Conservation (phyloP, 805 yeast species). For the Cephaloascus fragrans region DNA sequence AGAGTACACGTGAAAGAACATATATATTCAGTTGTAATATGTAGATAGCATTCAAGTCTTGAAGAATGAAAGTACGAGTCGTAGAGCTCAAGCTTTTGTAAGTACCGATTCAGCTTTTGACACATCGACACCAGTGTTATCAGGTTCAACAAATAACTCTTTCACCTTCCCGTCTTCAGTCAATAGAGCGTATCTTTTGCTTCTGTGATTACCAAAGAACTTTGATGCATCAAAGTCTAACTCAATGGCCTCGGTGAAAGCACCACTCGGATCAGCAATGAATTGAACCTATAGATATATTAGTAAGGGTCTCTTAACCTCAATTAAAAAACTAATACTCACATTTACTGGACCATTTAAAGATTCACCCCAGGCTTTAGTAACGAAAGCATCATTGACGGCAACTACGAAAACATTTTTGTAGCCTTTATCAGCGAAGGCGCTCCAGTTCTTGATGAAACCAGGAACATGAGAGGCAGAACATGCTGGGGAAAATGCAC, state of each 20-base stretch:
- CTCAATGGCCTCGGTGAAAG: conserved; percentile 56
- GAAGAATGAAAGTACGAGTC: too few species aligned
- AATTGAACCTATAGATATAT: conserved; percentile 31
- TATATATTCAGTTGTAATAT: too few species aligned
- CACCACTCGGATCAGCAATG: conserved; percentile 75
- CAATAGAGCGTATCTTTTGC: conserved; percentile 66
- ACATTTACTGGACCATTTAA: conserved; percentile 15
- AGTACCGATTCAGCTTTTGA: conserved; percentile 37
- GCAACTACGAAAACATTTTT: conserved; percentile 54
- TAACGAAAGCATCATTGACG: conserved; percentile 83
- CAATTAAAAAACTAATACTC: conserved; percentile 1
- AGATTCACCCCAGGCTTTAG: conserved; percentile 65
- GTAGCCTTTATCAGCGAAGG: conserved; percentile 60
- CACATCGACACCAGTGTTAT: conserved; percentile 58
- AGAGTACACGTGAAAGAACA: too few species aligned
- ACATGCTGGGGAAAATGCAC: conserved; percentile 80
- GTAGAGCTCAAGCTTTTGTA: conserved; percentile 7
- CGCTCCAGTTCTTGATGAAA: conserved; percentile 40
- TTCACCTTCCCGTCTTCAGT: conserved; percentile 68
- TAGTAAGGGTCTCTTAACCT: conserved; percentile 5
- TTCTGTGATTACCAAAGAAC: conserved; percentile 68
- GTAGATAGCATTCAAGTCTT: too few species aligned
- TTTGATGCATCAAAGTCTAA: conserved; percentile 65
- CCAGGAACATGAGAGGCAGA: conserved; percentile 67
- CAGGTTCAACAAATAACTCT: conserved; percentile 69